Percentiles rank a stretch among this genome's conserved stretches.
Evolutionary conservation across 177 flowering plant species (phyloP).

Genomic region (Telopea speciosissima): DNA sequence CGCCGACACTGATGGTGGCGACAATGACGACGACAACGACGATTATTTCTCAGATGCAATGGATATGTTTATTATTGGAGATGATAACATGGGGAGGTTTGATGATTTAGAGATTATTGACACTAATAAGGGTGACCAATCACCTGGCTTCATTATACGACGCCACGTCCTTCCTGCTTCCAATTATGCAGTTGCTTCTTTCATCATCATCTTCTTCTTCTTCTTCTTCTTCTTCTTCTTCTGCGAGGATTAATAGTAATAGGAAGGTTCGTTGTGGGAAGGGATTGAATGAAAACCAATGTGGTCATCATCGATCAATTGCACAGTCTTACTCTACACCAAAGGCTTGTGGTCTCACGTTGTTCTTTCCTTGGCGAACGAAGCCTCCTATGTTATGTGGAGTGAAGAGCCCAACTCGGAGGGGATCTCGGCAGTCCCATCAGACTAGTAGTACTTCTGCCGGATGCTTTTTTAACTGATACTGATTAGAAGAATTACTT

Average conservation of each 20-base stretch:
- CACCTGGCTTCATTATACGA: conserved; percentile 49
- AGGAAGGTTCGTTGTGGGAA: not conserved
- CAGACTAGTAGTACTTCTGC: not conserved
- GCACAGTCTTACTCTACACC: conserved; percentile 10
- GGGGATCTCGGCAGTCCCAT: conserved; percentile 1
- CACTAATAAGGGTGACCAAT: conserved; percentile 9
- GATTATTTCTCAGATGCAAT: conserved; percentile 36
- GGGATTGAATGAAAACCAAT: not conserved
- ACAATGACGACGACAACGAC: conserved; percentile 13
- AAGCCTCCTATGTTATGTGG: conserved; percentile 27
- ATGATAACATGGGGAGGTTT: conserved; percentile 21
- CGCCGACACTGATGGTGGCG: conserved; percentile 9
- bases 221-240: conserved; percentile 16
- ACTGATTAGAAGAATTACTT: too few species aligned
- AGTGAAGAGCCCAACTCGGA: conserved; percentile 18
- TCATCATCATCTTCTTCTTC: too few species aligned
- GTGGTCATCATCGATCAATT: not conserved
- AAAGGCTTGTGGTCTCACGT: conserved; percentile 28
- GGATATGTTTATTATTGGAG: conserved; percentile 36
- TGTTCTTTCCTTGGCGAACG: conserved; percentile 22
- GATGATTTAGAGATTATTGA: conserved; percentile 19
- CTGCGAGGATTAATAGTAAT: not conserved
- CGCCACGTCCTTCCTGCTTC: conserved; percentile 61
- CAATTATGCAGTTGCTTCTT: conserved; percentile 45
- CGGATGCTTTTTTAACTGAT: not conserved